These are phyloP conservation scores for Chlorella sp. DNA, from an alignment of 139 green algal genomes.

Conservation along the genomic window DNA sequence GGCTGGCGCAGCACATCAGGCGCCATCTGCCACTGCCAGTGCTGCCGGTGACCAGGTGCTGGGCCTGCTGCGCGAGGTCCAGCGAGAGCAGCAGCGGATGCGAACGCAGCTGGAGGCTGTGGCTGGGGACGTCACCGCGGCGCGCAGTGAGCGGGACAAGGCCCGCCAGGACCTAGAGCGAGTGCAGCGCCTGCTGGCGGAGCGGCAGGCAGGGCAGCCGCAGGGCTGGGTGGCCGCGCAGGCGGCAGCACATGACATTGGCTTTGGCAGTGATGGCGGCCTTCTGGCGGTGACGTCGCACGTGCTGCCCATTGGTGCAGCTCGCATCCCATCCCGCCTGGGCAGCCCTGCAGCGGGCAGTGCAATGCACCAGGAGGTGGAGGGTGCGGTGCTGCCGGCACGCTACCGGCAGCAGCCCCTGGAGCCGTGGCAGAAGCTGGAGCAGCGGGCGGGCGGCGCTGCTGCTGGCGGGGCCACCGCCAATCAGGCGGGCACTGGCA, in stretches of 20 bases:
- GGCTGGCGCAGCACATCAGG: neutral
- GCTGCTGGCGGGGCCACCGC: neutral
- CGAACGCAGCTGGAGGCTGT: conserved; percentile 1
- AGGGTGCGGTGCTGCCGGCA: neutral
- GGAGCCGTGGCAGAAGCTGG: conserved; percentile 3
- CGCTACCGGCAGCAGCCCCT: neutral
- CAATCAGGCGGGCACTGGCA: neutral
- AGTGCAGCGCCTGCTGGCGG: conserved; percentile 31
- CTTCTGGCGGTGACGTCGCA: conserved; percentile 7
- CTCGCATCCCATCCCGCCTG: conserved; percentile 21
- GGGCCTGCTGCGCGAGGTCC: conserved; percentile 15
- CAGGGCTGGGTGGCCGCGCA: neutral
- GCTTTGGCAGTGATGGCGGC: neutral
- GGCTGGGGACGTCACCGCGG: neutral
- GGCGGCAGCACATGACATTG: neutral
- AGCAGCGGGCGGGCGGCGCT: neutral
- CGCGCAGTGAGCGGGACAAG: conserved; percentile 22
- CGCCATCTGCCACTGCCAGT: neutral
- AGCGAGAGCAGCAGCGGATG: conserved; percentile 11
- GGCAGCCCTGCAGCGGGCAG: neutral
- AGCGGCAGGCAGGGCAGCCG: neutral
- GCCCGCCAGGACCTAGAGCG: conserved; percentile 21
- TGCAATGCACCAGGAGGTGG: neutral
- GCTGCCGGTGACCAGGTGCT: conserved; percentile 10
- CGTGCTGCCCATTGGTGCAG: conserved; percentile 1